Percentiles rank a stretch among this genome's conserved stretches.
Conservation (phyloP, 139 green algal species). For the Tetratostichococcus sp. region DNA sequence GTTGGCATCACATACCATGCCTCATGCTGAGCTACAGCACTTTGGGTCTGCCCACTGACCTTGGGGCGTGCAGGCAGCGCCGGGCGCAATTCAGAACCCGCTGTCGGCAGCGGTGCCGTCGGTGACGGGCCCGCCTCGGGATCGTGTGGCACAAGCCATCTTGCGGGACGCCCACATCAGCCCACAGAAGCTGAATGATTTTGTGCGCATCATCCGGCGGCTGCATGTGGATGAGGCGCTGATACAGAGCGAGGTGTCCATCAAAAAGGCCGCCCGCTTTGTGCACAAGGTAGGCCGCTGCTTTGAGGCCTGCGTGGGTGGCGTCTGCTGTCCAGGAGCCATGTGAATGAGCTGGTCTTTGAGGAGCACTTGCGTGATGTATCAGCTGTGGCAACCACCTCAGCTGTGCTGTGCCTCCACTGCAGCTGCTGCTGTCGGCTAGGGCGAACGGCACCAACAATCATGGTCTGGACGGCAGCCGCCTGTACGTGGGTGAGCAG, state of each 20-base stretch:
- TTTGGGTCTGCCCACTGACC: no score
- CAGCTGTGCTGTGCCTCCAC: no score
- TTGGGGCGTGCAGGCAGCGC: background rate
- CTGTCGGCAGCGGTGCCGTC: background rate
- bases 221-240: slow-evolving; percentile 33
- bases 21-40: no score
- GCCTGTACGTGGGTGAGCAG: slow-evolving; percentile 1
- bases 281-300: slow-evolving; percentile 16
- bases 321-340: no score
- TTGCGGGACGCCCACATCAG: slow-evolving; percentile 11
- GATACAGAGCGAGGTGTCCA: slow-evolving; percentile 12
- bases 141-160: background rate
- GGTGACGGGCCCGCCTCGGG: no score
- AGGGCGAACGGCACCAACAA: slow-evolving; percentile 8
- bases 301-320: no score
- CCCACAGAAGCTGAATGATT: slow-evolving; percentile 28
- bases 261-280: slow-evolving; percentile 20
- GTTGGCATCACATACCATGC: no score
- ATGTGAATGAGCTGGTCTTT: background rate
- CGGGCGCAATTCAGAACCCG: background rate
- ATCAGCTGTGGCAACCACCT: no score
- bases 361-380: no score
- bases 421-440: slow-evolving; percentile 4
- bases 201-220: slow-evolving; percentile 16
- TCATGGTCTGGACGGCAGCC: background rate